Conservation (phyloP, 2,329 filamentous ascomycete genomes). For the Sarocladiaceae sp. region DNA sequence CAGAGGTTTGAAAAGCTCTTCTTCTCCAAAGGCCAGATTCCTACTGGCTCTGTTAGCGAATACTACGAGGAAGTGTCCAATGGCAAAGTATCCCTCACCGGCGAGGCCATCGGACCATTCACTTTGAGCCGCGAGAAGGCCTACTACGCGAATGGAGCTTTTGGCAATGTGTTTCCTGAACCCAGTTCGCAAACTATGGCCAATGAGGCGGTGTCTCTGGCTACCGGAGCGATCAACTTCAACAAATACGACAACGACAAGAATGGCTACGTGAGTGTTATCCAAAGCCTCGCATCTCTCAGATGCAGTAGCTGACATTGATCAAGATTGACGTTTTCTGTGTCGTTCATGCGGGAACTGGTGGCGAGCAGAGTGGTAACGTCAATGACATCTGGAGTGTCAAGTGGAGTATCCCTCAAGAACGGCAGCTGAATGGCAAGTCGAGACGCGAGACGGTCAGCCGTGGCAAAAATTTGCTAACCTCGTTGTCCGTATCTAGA, state of each 20-base stretch:
- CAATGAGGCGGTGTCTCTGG: background rate
- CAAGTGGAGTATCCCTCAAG: conserved; percentile 5
- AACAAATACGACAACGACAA: conserved; percentile 6
- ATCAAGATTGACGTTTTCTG: conserved; percentile 4
- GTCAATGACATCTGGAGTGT: conserved; percentile 9
- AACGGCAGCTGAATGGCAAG: background rate
- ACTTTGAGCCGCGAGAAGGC: conserved; percentile 7
- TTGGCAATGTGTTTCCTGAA: background rate
- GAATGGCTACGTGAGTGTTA: background rate
- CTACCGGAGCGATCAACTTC: background rate
- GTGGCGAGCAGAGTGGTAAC: background rate
- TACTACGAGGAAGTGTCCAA: conserved; percentile 3
- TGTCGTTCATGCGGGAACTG: conserved; percentile 4
- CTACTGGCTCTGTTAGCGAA: background rate
- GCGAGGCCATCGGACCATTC: background rate
- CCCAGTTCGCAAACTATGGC: background rate
- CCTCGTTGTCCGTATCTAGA: background rate
- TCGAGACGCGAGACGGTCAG: too few relatives aligned
- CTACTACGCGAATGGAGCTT: background rate
- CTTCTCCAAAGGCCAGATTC: conserved; percentile 4
- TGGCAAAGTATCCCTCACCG: conserved; percentile 1
- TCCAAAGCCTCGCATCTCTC: background rate
- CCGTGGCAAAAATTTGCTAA: too few relatives aligned
- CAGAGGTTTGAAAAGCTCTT: conserved; percentile 3
- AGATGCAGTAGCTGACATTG: background rate